Evolutionary conservation across 805 yeast genomes (phyloP).

Genomic region (Hanseniaspora meyeri): DNA sequence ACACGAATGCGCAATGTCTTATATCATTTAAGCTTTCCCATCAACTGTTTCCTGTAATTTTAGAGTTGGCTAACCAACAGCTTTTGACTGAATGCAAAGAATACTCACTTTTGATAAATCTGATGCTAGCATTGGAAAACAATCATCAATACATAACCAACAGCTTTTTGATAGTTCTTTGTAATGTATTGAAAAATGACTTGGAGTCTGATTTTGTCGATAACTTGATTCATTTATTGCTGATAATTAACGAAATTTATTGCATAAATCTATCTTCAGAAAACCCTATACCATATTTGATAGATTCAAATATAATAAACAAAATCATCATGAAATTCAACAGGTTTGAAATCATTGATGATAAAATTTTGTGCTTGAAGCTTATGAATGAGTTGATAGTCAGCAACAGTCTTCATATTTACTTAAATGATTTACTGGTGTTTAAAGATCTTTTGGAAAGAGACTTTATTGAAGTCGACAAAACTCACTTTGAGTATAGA

Average conservation of each 20-base stretch:
- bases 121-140: neutral
- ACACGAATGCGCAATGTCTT: neutral
- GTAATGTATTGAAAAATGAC: constrained; percentile 7
- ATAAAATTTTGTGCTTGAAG: constrained; percentile 9
- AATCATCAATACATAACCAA: neutral
- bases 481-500: neutral
- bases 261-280: neutral
- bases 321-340: constrained; percentile 10
- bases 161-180: neutral
- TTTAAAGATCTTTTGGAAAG: constrained; percentile 8
- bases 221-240: neutral
- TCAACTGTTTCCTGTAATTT: neutral
- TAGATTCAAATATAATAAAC: constrained; percentile 9
- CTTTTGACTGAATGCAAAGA: constrained; percentile 1
- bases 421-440: constrained; percentile 6
- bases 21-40: neutral
- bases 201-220: neutral
- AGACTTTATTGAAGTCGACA: neutral
- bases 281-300: constrained; percentile 11
- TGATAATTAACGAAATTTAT: constrained; percentile 5
- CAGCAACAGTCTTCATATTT: constrained; percentile 5
- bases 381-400: constrained; percentile 1
- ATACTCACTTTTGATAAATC: neutral
- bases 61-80: neutral
- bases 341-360: neutral